Percentiles rank a stretch among this genome's conserved stretches.
phyloP scores from a whole-genome alignment of 495 filamentous ascomycete species.

The Echria macrotheca region DNA sequence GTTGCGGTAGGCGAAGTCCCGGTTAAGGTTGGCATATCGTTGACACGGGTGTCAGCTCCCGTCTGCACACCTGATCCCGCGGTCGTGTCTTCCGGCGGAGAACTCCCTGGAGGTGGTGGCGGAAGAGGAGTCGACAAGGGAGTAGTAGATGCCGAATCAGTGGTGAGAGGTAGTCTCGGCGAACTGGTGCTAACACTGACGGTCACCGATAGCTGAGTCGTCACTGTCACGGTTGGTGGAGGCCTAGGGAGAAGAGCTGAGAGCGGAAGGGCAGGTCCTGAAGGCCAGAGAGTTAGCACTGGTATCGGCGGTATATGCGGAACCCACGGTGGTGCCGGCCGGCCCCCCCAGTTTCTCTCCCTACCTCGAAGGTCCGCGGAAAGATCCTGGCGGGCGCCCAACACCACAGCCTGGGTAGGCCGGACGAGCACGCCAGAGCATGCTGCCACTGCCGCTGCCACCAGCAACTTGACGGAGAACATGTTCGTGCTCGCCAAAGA shows the following conservation, averaged over 20 bases:
- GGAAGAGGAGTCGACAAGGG: neutral
- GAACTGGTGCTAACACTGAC: neutral
- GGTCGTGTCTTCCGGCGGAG: no score
- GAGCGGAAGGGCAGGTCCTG: slow-evolving; percentile 8
- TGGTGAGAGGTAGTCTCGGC: neutral
- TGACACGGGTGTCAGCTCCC: no score
- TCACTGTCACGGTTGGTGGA: neutral
- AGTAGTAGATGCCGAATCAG: neutral
- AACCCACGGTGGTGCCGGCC: slow-evolving; percentile 1
- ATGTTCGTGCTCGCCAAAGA: slow-evolving; percentile 8
- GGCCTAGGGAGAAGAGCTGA: neutral
- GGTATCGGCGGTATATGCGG: neutral
- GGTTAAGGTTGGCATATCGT: slow-evolving; percentile 23
- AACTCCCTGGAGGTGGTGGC: neutral
- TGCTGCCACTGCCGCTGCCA: slow-evolving; percentile 1
- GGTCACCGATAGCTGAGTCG: neutral
- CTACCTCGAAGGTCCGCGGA: neutral
- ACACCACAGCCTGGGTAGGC: slow-evolving; percentile 7
- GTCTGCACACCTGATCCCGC: no score
- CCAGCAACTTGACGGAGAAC: slow-evolving; percentile 12
- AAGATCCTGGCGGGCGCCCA: slow-evolving; percentile 4
- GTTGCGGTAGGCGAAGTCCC: slow-evolving; percentile 9
- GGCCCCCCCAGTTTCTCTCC: neutral
- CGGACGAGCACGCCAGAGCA: slow-evolving; percentile 10
- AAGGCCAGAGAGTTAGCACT: slow-evolving; percentile 15